These are phyloP conservation scores for Aegilops tauschii DNA, from an alignment of 176 grass and related monocot species.

Conservation along the genomic window DNA sequence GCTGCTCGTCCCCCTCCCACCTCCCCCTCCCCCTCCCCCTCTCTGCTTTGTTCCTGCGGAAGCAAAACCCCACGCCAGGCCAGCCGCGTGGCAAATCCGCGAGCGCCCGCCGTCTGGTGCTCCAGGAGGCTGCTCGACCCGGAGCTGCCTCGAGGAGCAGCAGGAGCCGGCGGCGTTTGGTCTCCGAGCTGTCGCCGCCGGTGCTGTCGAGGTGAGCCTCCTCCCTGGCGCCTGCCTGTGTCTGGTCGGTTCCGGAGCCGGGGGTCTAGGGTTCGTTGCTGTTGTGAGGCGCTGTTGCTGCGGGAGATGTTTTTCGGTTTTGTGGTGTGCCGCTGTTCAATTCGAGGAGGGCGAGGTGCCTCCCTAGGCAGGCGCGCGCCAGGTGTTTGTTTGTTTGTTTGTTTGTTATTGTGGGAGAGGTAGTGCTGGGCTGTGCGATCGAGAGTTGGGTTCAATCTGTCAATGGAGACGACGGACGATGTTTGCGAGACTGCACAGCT, in stretches of 20 bases:
- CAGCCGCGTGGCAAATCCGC: not conserved
- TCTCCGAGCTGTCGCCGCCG: not conserved
- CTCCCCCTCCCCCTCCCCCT: not conserved
- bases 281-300: no score
- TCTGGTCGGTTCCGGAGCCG: not conserved
- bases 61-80: not conserved
- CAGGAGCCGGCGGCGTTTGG: not conserved
- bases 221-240: not conserved
- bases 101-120: not conserved
- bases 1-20: not conserved
- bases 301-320: not conserved
- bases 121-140: not conserved
- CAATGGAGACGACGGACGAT: no score
- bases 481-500: not conserved
- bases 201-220: slow-evolving; percentile 34
- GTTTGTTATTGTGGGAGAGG: not conserved
- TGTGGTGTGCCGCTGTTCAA: not conserved
- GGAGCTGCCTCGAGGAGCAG: not conserved
- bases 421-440: not conserved
- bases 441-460: not conserved
- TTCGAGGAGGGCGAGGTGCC: not conserved
- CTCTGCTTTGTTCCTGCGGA: not conserved
- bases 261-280: not conserved
- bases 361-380: not conserved
- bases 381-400: not conserved